These are phyloP conservation scores for Vicia villosa DNA, from an alignment of 306 rosid genomes.

Conservation along the genomic window DNA sequence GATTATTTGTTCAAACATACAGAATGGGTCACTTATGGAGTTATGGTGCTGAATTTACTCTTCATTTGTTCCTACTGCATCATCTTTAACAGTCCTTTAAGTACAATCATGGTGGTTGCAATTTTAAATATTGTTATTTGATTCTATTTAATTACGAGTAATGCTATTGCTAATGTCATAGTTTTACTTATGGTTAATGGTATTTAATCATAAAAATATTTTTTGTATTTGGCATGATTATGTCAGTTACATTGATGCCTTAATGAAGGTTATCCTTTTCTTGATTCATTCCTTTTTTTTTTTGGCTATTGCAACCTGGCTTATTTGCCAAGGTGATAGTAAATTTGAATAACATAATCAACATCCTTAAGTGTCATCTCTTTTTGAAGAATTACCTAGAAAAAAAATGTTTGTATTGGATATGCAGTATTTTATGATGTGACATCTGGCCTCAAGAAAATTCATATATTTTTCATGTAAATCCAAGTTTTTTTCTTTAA, in stretches of 20 bases:
- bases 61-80: neutral
- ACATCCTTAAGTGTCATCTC: neutral
- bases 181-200: neutral
- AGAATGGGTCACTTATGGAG: neutral
- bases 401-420: neutral
- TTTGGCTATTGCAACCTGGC: neutral
- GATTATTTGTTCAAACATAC: neutral
- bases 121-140: neutral
- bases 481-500: constrained; percentile 8
- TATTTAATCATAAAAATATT: neutral
- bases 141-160: neutral
- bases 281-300: neutral
- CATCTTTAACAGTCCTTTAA: neutral
- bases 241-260: neutral
- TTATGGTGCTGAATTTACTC: neutral
- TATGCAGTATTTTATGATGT: constrained; percentile 1
- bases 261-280: neutral
- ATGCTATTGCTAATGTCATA: neutral
- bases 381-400: neutral
- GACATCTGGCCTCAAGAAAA: neutral
- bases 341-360: neutral
- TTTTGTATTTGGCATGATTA: neutral
- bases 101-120: neutral
- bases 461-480: neutral
- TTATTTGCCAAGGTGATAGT: neutral